Conservation (phyloP, 805 yeast genomes). For the Debaryomyces castellii region DNA sequence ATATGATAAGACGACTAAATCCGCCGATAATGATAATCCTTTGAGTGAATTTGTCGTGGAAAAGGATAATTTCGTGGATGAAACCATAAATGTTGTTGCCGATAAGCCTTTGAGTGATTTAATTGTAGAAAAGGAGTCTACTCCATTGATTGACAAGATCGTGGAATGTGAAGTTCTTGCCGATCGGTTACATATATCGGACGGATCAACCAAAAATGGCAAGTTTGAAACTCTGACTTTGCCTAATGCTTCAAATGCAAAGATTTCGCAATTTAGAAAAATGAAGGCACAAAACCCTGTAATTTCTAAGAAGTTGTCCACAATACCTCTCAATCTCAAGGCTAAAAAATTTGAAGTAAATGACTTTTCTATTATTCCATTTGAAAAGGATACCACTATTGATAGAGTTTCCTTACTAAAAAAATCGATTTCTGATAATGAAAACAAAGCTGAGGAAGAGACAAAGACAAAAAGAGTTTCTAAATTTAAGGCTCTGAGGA, state of each 20-base stretch:
- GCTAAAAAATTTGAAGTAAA: background rate
- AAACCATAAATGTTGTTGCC: background rate
- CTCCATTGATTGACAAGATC: too few relatives aligned
- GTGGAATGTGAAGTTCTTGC: too few relatives aligned
- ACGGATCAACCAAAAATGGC: too few relatives aligned
- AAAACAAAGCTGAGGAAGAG: slow-evolving; percentile 12
- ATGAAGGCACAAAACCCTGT: slow-evolving; percentile 8
- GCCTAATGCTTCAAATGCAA: background rate
- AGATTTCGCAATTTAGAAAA: slow-evolving; percentile 10
- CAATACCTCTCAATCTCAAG: background rate
- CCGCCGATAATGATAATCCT: slow-evolving; percentile 2
- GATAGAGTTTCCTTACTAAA: slow-evolving; percentile 11
- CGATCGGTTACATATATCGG: too few relatives aligned
- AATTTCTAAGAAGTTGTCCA: background rate
- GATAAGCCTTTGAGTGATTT: background rate
- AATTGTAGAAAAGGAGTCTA: slow-evolving; percentile 8
- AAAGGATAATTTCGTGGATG: slow-evolving; percentile 3
- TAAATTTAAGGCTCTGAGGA: slow-evolving; percentile 63
- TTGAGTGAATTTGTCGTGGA: slow-evolving; percentile 12
- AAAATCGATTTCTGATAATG: slow-evolving; percentile 13
- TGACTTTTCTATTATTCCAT: background rate
- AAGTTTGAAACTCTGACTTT: background rate
- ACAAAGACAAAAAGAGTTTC: slow-evolving; percentile 46
- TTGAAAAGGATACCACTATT: slow-evolving; percentile 7
- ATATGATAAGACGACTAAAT: background rate